These are phyloP conservation scores for Fusarium tupiense DNA, from an alignment of 2,329 filamentous ascomycete species.

Conservation along the genomic window DNA sequence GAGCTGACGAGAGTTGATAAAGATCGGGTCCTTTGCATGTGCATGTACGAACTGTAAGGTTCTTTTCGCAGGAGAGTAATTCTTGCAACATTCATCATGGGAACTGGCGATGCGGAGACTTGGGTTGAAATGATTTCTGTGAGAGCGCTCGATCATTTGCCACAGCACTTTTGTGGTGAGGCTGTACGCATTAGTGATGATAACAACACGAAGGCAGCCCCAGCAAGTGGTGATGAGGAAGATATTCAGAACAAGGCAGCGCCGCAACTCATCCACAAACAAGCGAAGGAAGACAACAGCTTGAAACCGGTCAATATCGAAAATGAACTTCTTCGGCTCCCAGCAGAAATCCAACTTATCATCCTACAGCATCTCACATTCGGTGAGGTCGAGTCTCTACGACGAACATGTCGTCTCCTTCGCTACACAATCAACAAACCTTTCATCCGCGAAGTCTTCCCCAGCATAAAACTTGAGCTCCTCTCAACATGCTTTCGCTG, in stretches of 20 bases:
- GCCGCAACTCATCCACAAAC: neutral
- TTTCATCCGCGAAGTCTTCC: slow-evolving; percentile 51
- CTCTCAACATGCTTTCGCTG: slow-evolving; percentile 54
- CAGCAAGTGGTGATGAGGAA: neutral
- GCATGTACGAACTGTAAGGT: neutral
- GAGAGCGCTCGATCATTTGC: neutral
- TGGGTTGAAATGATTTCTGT: neutral
- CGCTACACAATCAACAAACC: slow-evolving; percentile 48
- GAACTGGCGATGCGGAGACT: neutral
- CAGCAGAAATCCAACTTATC: slow-evolving; percentile 54
- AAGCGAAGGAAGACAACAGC: fast-evolving
- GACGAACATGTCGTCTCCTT: slow-evolving; percentile 53
- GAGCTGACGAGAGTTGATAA: neutral
- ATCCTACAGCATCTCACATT: slow-evolving; percentile 54
- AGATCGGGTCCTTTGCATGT: no score
- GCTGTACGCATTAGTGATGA: neutral
- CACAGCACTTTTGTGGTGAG: neutral
- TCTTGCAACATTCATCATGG: neutral
- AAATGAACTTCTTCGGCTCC: slow-evolving; percentile 48
- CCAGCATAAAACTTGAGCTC: slow-evolving; percentile 45
- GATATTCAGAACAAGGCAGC: neutral
- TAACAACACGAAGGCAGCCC: neutral
- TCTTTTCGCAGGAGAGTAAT: neutral
- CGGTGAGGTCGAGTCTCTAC: slow-evolving; percentile 55
- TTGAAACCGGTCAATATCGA: neutral